Evolutionary conservation across 352 stramenopile genomes (phyloP).

Genomic region (Plasmopara viticola): DNA sequence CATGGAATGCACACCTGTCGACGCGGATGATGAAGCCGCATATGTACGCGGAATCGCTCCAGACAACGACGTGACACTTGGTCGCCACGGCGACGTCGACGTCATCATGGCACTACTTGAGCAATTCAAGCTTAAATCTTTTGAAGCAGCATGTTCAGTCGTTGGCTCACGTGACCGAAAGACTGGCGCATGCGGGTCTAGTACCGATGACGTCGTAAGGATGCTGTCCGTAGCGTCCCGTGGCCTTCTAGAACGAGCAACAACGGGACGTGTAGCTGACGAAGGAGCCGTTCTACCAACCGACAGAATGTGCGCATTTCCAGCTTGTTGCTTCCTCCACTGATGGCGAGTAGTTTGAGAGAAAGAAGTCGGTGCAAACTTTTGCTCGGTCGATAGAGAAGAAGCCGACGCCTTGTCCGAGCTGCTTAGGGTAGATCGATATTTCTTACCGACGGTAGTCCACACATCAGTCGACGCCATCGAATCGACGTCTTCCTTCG

Average conservation of each 20-base stretch:
- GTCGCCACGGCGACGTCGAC: constrained; percentile 19
- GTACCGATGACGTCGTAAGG: constrained; percentile 12
- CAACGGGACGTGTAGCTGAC: constrained; percentile 2
- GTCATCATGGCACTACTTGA: constrained; percentile 13
- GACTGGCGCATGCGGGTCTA: constrained; percentile 17
- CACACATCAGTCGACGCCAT: constrained; percentile 33
- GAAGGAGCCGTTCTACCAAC: constrained; percentile 1
- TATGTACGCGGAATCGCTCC: constrained; percentile 9
- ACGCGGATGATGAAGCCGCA: constrained; percentile 11
- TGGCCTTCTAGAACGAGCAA: constrained; percentile 7
- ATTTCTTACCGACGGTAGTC: constrained; percentile 73
- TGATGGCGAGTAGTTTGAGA: constrained; percentile 6
- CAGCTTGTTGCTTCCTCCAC: constrained; percentile 10
- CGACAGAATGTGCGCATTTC: constrained; percentile 3
- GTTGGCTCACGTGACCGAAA: constrained; percentile 17
- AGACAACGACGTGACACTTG: constrained; percentile 9
- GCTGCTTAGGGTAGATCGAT: constrained; percentile 23
- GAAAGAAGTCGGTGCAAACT: constrained; percentile 7
- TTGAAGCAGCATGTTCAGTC: constrained; percentile 10
- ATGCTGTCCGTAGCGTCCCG: constrained; percentile 11
- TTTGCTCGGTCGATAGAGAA: constrained; percentile 3
- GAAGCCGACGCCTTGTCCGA: neutral
- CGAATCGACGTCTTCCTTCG: neutral
- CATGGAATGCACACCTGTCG: constrained; percentile 15
- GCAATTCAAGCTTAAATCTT: constrained; percentile 1